phyloP scores from a whole-genome alignment of 768 basidiomycete genomes.

The Hortiboletus flavorubellus region DNA sequence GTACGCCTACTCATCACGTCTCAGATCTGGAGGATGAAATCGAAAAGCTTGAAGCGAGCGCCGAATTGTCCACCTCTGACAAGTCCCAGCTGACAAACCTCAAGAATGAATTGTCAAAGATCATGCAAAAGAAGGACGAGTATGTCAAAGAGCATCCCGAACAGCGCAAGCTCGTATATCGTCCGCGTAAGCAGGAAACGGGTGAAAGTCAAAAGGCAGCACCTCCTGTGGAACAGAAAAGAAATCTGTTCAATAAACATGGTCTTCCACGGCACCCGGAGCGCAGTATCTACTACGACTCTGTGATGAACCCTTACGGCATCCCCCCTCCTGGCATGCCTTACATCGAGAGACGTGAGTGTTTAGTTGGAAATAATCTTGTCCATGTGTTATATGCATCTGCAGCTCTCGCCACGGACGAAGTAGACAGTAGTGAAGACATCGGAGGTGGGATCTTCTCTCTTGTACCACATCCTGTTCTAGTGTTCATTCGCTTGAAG shows the following conservation, averaged over 20 bases:
- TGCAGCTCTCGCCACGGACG: conserved; percentile 58
- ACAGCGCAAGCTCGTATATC: conserved; percentile 80
- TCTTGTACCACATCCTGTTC: neutral
- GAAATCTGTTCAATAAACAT: conserved; percentile 76
- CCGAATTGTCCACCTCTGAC: conserved; percentile 47
- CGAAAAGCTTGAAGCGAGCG: conserved; percentile 52
- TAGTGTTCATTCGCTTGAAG: conserved; percentile 5
- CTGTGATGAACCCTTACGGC: conserved; percentile 90
- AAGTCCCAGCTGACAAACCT: conserved; percentile 66
- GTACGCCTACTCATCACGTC: conserved; percentile 6
- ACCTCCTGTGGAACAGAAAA: conserved; percentile 41
- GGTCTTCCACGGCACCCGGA: conserved; percentile 90
- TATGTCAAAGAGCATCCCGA: conserved; percentile 94
- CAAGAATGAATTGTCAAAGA: conserved; percentile 73
- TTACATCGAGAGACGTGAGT: conserved; percentile 83
- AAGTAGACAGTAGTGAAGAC: conserved; percentile 63
- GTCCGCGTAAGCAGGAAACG: conserved; percentile 44
- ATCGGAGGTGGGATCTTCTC: conserved; percentile 36
- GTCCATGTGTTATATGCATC: conserved; percentile 1
- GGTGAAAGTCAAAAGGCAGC: conserved; percentile 41
- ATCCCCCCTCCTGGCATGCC: conserved; percentile 96
- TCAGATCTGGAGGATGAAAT: conserved; percentile 84
- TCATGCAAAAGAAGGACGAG: conserved; percentile 85
- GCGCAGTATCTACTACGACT: conserved; percentile 88
- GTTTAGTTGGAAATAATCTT: neutral